phyloP scores from a whole-genome alignment of 2,329 filamentous ascomycete genomes.

The Neofusicoccum laricinum region DNA sequence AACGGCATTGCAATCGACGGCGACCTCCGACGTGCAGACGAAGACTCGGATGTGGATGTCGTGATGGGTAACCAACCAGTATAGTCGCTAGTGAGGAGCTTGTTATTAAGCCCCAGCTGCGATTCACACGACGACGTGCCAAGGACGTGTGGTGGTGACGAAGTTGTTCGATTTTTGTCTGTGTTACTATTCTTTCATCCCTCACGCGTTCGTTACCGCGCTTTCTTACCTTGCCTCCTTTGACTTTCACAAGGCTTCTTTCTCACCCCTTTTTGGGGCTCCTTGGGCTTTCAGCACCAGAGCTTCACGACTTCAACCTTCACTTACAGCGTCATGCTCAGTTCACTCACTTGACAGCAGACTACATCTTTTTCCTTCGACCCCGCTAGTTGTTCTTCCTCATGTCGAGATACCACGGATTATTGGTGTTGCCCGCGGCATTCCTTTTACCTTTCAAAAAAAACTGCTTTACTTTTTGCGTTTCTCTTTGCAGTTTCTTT shows the following conservation, averaged over 20 bases:
- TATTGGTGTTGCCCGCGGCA: conserved; percentile 1
- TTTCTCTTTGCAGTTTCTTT: background rate
- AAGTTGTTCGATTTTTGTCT: conserved; percentile 1
- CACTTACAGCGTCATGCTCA: background rate
- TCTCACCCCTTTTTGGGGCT: background rate
- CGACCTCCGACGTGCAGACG: conserved; percentile 52
- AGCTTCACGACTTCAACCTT: background rate
- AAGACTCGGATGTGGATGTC: conserved; percentile 38
- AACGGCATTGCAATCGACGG: conserved; percentile 67
- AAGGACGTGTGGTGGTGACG: background rate
- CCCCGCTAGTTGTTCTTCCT: background rate
- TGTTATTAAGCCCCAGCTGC: background rate
- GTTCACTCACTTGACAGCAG: background rate
- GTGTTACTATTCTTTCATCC: conserved; percentile 1
- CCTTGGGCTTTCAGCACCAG: background rate
- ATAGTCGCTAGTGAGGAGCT: conserved; percentile 16
- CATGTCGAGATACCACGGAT: conserved; percentile 17
- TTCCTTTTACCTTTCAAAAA: background rate
- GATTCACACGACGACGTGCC: background rate
- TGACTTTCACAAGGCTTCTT: background rate
- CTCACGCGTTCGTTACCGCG: background rate
- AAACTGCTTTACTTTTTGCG: background rate
- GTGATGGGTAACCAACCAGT: background rate
- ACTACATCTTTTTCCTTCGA: background rate
- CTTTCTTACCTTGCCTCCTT: background rate